Evolutionary conservation across 805 yeast species (phyloP).

Genomic region (Sugiyamaella valdiviana): DNA sequence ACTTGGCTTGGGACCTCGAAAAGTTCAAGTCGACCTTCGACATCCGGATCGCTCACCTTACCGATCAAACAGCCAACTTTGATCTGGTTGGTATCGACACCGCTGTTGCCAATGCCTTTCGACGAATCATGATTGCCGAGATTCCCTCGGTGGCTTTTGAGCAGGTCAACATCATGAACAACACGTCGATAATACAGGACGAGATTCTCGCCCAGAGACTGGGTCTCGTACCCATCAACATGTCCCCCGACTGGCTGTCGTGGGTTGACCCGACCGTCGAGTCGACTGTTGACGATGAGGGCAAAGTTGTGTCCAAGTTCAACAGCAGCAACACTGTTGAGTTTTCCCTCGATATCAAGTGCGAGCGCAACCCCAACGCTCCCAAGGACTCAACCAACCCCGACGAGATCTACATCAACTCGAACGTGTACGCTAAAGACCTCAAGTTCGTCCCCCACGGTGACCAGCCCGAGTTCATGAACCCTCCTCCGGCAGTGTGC

Average conservation of each 20-base stretch:
- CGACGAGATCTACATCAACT: conserved; percentile 71
- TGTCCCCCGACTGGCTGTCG: conserved; percentile 79
- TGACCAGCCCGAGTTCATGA: conserved; percentile 64
- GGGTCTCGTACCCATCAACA: conserved; percentile 83
- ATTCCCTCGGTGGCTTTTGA: conserved; percentile 96
- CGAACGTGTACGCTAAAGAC: conserved; percentile 84
- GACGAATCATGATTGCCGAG: conserved; percentile 95
- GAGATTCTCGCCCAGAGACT: conserved; percentile 95
- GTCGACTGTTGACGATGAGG: conserved; percentile 18
- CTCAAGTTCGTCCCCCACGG: conserved; percentile 90
- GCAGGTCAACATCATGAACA: conserved; percentile 81
- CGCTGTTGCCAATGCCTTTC: conserved; percentile 90
- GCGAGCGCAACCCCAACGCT: conserved; percentile 82
- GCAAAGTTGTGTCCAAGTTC: conserved; percentile 33
- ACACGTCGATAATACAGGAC: conserved; percentile 94
- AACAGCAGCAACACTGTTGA: conserved; percentile 89
- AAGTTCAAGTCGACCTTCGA: conserved; percentile 65
- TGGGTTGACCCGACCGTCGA: conserved; percentile 49
- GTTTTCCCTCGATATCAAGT: conserved; percentile 69
- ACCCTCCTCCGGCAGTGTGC: conserved; percentile 48
- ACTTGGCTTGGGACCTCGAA: conserved; percentile 76
- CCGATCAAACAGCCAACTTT: conserved; percentile 63
- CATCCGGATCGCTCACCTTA: conserved; percentile 56
- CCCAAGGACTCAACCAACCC: conserved; percentile 75
- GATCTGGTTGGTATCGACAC: conserved; percentile 85